Conservation (phyloP, 1,284 basidiomycete genomes). For the Moniliella sp. region DNA sequence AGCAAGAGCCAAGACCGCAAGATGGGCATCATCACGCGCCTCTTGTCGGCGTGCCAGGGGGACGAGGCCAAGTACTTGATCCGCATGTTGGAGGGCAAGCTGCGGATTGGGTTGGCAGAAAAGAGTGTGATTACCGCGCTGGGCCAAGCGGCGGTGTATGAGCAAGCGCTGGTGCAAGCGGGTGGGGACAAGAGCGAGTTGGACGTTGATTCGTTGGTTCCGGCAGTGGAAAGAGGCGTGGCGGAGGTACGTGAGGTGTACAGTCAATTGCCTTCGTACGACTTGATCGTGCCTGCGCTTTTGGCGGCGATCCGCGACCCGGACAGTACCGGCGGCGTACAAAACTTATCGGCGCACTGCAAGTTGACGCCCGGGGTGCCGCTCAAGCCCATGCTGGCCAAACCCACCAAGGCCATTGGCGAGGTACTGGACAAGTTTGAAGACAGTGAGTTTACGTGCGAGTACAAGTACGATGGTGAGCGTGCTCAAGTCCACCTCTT, state of each 20-base stretch:
- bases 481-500: slow-evolving; percentile 48
- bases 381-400: slow-evolving; percentile 97
- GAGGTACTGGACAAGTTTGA: slow-evolving; percentile 95
- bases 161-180: slow-evolving; percentile 58
- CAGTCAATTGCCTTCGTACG: slow-evolving; percentile 83
- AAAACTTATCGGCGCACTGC: slow-evolving; percentile 51
- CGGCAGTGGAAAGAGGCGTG: too few relatives aligned
- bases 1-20: slow-evolving; percentile 45
- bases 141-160: slow-evolving; percentile 22
- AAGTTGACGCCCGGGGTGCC: slow-evolving; percentile 79
- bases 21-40: slow-evolving; percentile 78
- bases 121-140: slow-evolving; percentile 43
- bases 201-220: too few relatives aligned
- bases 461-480: slow-evolving; percentile 99
- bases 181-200: too few relatives aligned
- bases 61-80: slow-evolving; percentile 86
- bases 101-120: slow-evolving; percentile 89
- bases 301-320: too few relatives aligned
- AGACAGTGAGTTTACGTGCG: slow-evolving; percentile 82
- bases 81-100: slow-evolving; percentile 81
- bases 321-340: too few relatives aligned
- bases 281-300: slow-evolving; percentile 75
- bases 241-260: slow-evolving; percentile 71
- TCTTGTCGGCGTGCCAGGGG: slow-evolving; percentile 69
- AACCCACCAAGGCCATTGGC: slow-evolving; percentile 95